Conservation (phyloP, 352 stramenopile genomes). For the Phytophthora aleatoria region DNA sequence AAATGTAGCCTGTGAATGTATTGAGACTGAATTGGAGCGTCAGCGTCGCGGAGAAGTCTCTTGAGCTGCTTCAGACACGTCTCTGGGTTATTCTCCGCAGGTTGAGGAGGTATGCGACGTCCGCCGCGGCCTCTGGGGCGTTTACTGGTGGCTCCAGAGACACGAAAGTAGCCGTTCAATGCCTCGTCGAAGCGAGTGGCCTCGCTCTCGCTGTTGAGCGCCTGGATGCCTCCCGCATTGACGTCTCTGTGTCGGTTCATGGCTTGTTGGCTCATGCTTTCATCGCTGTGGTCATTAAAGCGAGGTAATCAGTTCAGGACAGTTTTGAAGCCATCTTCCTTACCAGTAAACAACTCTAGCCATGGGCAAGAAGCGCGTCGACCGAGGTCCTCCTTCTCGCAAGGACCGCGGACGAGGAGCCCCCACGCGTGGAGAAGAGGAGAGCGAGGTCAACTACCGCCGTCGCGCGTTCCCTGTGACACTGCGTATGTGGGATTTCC, state of each 20-base stretch:
- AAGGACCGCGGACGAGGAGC: constrained; percentile 13
- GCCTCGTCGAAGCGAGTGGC: constrained; percentile 29
- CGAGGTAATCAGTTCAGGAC: background rate
- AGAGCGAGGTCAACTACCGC: constrained; percentile 68
- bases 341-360: no score
- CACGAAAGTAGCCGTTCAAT: constrained; percentile 35
- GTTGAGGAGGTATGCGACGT: background rate
- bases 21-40: constrained; percentile 23
- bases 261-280: background rate
- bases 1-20: constrained; percentile 34
- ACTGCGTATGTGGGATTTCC: constrained; percentile 95
- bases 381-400: constrained; percentile 23
- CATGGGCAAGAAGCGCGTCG: constrained; percentile 41
- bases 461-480: constrained; percentile 79
- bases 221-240: constrained; percentile 1
- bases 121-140: constrained; percentile 2
- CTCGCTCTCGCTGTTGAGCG: constrained; percentile 32
- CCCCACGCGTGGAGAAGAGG: constrained; percentile 52
- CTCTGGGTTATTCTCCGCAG: background rate
- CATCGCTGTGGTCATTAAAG: background rate
- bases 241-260: background rate
- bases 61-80: constrained; percentile 40
- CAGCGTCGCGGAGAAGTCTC: constrained; percentile 34
- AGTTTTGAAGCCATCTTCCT: no score
- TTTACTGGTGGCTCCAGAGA: constrained; percentile 7